phyloP scores from a whole-genome alignment of 2,329 filamentous ascomycete species.

The Periglandula ipomoeae region DNA sequence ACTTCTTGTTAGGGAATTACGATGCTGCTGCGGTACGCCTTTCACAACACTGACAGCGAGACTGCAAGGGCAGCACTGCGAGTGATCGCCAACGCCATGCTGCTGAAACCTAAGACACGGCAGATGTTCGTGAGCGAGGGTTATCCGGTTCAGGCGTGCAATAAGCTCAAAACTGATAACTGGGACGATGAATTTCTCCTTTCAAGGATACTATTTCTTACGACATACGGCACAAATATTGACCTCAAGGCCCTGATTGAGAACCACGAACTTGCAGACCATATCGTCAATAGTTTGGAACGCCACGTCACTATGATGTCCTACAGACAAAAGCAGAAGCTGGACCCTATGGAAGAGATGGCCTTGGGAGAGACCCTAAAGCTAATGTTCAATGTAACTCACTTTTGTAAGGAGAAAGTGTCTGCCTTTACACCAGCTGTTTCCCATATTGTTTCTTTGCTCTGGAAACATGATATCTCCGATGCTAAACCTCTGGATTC shows the following conservation, averaged over 20 bases:
- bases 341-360: slow-evolving; percentile 61
- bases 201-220: slow-evolving; percentile 35
- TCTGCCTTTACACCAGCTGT: slow-evolving; percentile 58
- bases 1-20: slow-evolving; percentile 55
- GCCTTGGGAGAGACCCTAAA: slow-evolving; percentile 79
- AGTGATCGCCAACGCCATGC: slow-evolving; percentile 70
- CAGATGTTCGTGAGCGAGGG: slow-evolving; percentile 32
- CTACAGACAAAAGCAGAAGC: slow-evolving; percentile 21
- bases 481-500: slow-evolving; percentile 60
- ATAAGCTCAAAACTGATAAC: slow-evolving; percentile 61
- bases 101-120: slow-evolving; percentile 40
- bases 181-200: slow-evolving; percentile 79
- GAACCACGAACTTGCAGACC: slow-evolving; percentile 35
- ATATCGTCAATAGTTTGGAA: slow-evolving; percentile 58
- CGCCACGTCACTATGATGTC: slow-evolving; percentile 51
- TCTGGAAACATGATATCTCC: slow-evolving; percentile 50
- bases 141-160: slow-evolving; percentile 54
- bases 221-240: slow-evolving; percentile 39
- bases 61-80: slow-evolving; percentile 69
- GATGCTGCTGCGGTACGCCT: slow-evolving; percentile 63
- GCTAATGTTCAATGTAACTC: slow-evolving; percentile 79
- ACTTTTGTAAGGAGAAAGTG: slow-evolving; percentile 56
- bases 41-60: slow-evolving; percentile 52
- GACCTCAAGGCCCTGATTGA: slow-evolving; percentile 39
- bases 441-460: slow-evolving; percentile 59